Conservation (phyloP, 1,139 yeast genomes). For the Candida pseudoviswanathii region DNA sequence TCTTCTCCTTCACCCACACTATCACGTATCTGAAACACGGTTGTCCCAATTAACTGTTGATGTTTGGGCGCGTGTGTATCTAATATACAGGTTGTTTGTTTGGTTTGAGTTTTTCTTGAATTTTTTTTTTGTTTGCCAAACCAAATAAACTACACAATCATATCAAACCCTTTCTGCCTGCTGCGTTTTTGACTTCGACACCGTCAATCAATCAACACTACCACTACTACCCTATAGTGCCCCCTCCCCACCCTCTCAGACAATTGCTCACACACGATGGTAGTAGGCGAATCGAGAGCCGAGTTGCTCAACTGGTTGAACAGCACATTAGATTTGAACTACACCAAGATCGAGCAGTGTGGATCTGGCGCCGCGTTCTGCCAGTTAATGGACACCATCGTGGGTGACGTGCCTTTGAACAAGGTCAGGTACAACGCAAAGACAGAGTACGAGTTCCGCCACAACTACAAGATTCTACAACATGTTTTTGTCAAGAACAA, state of each 20-base stretch:
- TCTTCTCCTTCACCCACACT: background rate
- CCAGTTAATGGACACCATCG: slow-evolving; percentile 85
- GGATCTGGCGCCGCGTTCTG: slow-evolving; percentile 97
- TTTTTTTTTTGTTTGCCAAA: slow-evolving; percentile 1
- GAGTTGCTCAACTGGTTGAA: slow-evolving; percentile 89
- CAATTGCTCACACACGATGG: slow-evolving; percentile 12
- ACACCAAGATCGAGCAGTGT: slow-evolving; percentile 85
- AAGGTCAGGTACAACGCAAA: slow-evolving; percentile 68
- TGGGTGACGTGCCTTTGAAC: slow-evolving; percentile 76
- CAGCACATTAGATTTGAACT: slow-evolving; percentile 60
- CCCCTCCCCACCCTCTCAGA: background rate
- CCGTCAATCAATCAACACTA: background rate
- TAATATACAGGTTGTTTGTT: slow-evolving; percentile 4
- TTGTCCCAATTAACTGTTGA: background rate
- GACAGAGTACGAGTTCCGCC: slow-evolving; percentile 75
- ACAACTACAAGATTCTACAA: slow-evolving; percentile 85
- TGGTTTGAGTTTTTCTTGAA: background rate
- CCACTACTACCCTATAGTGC: background rate
- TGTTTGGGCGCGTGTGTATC: background rate
- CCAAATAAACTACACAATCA: slow-evolving; percentile 1
- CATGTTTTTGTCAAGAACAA: slow-evolving; percentile 69
- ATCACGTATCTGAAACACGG: slow-evolving; percentile 1
- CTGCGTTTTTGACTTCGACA: background rate
- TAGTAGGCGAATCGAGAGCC: slow-evolving; percentile 62
- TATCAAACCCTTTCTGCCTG: slow-evolving; percentile 1